Percentiles rank a stretch among this genome's conserved stretches.
Conservation (phyloP, 352 stramenopile species). For the Globisporangium lucens region DNA sequence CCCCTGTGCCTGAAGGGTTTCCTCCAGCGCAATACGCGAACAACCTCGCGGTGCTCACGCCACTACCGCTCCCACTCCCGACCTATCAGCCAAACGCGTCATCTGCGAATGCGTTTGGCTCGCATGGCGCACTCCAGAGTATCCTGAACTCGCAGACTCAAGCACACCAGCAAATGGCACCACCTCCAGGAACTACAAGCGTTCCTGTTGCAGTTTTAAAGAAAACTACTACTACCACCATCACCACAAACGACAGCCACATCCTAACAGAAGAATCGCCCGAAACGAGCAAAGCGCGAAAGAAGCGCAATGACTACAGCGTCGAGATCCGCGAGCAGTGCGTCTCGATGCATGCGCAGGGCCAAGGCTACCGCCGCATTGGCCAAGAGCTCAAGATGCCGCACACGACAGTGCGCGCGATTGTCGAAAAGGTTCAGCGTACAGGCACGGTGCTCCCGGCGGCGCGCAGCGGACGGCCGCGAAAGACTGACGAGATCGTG, state of each 20-base stretch:
- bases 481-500: slow-evolving; percentile 63
- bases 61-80: neutral
- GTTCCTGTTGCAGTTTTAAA: neutral
- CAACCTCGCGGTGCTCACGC: neutral
- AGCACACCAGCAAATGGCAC: neutral
- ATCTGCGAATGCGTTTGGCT: neutral
- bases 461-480: slow-evolving; percentile 50
- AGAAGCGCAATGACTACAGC: slow-evolving; percentile 58
- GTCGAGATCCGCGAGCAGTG: slow-evolving; percentile 53
- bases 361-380: slow-evolving; percentile 58
- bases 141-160: slow-evolving; percentile 9
- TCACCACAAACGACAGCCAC: neutral
- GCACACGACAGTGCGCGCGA: slow-evolving; percentile 67
- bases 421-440: slow-evolving; percentile 58
- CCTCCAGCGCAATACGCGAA: neutral
- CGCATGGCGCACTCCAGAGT: slow-evolving; percentile 4
- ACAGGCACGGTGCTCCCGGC: slow-evolving; percentile 47
- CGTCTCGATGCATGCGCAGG: slow-evolving; percentile 46
- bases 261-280: neutral
- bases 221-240: neutral
- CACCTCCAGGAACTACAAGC: neutral
- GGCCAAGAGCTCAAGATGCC: slow-evolving; percentile 59
- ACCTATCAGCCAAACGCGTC: neutral
- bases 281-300: slow-evolving; percentile 14
- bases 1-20: neutral